Evolutionary conservation across 306 rosid species (phyloP), one percentile per base, ranked within the genome.

Genomic region (Cyclanthera cordifolia): DNA sequence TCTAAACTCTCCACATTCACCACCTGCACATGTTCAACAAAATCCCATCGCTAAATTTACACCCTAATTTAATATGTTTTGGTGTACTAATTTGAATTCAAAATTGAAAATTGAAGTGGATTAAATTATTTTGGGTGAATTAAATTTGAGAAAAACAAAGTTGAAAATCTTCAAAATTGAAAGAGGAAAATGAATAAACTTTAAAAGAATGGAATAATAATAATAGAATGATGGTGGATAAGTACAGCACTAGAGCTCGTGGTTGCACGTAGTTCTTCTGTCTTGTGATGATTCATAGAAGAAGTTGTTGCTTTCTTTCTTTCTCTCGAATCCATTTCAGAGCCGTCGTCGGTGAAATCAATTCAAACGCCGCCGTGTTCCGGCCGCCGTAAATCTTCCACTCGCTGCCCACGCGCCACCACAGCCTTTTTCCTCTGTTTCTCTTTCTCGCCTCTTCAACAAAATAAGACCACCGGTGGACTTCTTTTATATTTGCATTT

Each of bases 191-290:
- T 9, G 28, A 21, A 59, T 20, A 60, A 47, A 15, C 53, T 9
- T 11, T 41, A 9, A 41, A 41, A 2, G 14, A 19, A 45, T 46
- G n/a, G 17, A 46, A 46, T 46, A 3, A 53, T 58, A 4, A n/a
- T n/a, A 28, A 28, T 28, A 28, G 32, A 28, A 28, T 28, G 63
- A 27, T 45, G 67, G 43, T 8, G 50, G 19, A 45, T 6, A 10
- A 69, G 79, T 88, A 91, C 97, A 66, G 90, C 85, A 74, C 34
- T 82, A 69, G 97, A 89, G 52, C 79, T 84, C 67, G 96, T 89
- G 81, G 78, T 80, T 23, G 82, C 81, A 37, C 92, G 84, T 76
- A 87, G 89, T 55, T 78, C 81, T 46, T 80, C 81, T 72, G 85
- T 51, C 34, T 76, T 81, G 20, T 56, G 39, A 47, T 76, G 53